Evolutionary conservation across 179 eudicot species (phyloP), one percentile per base, ranked within the genome.

Genomic region (Amaranthus tricolor): DNA sequence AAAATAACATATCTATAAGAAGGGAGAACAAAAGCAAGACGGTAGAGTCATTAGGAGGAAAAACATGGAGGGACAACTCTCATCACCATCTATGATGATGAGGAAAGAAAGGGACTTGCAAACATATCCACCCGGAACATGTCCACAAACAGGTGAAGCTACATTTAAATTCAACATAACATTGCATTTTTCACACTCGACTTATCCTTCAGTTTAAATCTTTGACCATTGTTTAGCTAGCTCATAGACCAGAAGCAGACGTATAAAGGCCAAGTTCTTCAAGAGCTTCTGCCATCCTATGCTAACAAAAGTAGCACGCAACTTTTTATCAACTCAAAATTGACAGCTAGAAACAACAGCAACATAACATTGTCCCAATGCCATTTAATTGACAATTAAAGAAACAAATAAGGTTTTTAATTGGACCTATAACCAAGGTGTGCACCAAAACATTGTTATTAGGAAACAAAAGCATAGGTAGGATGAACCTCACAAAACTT

Each of bases 401-500:
- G 14, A 40, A 21, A 49, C 17, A 60, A 31, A 11, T 11, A 48
- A 55, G 50, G 15, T 20, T 44, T 45, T 58, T 16, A 52, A 43
- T 17, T 10, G 1, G 11, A 52, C n/a, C 7, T 68, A 68, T 68
- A 24, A n/a, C 48, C 70, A 16, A 55, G 62, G 61, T 10, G n/a
- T 9, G 6, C 15, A n/a, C 6, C 14, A 9, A 13, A 7, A 14
- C 16, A 49, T 52, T 68, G 11, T 8, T 56, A 71, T 13, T 8
- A 71, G 31, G 16, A 64, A 67, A 74, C 44, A 21, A 21, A 67
- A 16, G 53, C 45, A 59, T 62, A 61, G 56, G 53, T 40, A n/a
- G 71, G 31, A 74, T 48, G 51, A 21, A 58, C 48, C 55, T 12
- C 9, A 59, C 16, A 55, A 6, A 65, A 73, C 83, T 72, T 83